phyloP scores from a whole-genome alignment of 495 filamentous ascomycete genomes.

The Penicillium waksmanii region DNA sequence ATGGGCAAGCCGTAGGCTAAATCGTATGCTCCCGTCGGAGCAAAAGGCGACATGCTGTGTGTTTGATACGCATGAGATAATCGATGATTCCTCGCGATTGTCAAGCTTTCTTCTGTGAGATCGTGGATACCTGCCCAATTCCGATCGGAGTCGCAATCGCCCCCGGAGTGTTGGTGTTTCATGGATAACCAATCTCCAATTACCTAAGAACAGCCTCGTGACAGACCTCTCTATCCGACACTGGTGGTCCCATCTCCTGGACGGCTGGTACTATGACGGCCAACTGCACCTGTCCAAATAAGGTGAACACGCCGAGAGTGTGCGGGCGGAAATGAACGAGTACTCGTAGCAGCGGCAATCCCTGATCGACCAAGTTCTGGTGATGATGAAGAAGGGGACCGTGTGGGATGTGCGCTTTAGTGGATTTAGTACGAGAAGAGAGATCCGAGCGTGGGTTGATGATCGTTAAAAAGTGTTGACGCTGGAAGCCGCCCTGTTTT shows the following conservation, averaged over 20 bases:
- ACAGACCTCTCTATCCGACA: not conserved
- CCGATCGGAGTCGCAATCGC: not conserved
- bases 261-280: too few relatives aligned
- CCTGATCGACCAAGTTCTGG: not conserved
- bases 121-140: not conserved
- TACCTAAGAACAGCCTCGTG: not conserved
- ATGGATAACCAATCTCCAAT: not conserved
- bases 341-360: too few relatives aligned
- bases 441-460: slow-evolving; percentile 1
- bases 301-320: not conserved
- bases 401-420: not conserved
- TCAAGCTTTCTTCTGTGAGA: not conserved
- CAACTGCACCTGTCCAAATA: too few relatives aligned
- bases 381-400: not conserved
- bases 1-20: too few relatives aligned
- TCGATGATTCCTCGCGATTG: too few relatives aligned
- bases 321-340: not conserved
- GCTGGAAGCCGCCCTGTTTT: not conserved
- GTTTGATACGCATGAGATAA: too few relatives aligned
- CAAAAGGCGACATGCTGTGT: too few relatives aligned
- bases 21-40: too few relatives aligned
- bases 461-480: not conserved
- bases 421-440: not conserved
- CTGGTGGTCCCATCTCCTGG: too few relatives aligned
- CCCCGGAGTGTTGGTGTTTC: not conserved